A percentile compares a stretch with the other conserved stretches of the same genome.
Evolutionary conservation across 1,284 basidiomycete genomes (phyloP).

Genomic region (Inonotus obliquus): DNA sequence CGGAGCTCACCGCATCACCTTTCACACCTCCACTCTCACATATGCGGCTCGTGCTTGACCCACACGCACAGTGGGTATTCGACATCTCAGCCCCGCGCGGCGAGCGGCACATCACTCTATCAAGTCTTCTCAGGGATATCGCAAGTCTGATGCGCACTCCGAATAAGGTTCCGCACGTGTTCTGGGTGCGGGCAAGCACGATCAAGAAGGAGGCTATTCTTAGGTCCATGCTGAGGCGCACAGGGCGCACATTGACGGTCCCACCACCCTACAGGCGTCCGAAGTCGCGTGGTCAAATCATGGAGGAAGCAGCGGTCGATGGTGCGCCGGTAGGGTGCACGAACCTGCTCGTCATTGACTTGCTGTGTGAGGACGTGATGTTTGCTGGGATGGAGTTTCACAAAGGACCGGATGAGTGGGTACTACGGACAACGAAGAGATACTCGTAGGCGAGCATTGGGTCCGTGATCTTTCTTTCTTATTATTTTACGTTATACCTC

Average conservation of each 20-base stretch:
- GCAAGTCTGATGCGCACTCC: constrained; percentile 7
- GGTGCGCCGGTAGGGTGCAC: constrained; percentile 3
- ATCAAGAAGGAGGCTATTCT: neutral
- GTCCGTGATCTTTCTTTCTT: neutral
- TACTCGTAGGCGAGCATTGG: neutral
- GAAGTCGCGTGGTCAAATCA: constrained; percentile 4
- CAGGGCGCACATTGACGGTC: neutral
- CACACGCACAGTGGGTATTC: constrained; percentile 7
- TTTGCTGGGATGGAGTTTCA: constrained; percentile 14
- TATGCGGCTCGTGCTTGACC: constrained; percentile 7
- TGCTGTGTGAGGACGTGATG: constrained; percentile 9
- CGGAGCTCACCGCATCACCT: constrained; percentile 4
- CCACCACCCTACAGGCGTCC: constrained; percentile 3
- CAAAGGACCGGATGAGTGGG: constrained; percentile 11
- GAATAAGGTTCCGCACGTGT: constrained; percentile 6
- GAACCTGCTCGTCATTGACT: constrained; percentile 5
- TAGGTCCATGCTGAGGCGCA: constrained; percentile 5
- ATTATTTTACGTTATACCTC: neutral
- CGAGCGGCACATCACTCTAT: constrained; percentile 1
- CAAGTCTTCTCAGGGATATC: constrained; percentile 4
- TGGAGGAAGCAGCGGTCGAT: constrained; percentile 12
- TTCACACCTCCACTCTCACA: constrained; percentile 10
- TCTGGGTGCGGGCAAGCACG: constrained; percentile 3
- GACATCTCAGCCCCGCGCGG: constrained; percentile 2
- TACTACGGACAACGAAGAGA: constrained; percentile 8